A percentile compares a stretch with the other conserved stretches of the same genome.
Conservation (phyloP, 2,329 filamentous ascomycete species). For the Calonectria hawksworthii region DNA sequence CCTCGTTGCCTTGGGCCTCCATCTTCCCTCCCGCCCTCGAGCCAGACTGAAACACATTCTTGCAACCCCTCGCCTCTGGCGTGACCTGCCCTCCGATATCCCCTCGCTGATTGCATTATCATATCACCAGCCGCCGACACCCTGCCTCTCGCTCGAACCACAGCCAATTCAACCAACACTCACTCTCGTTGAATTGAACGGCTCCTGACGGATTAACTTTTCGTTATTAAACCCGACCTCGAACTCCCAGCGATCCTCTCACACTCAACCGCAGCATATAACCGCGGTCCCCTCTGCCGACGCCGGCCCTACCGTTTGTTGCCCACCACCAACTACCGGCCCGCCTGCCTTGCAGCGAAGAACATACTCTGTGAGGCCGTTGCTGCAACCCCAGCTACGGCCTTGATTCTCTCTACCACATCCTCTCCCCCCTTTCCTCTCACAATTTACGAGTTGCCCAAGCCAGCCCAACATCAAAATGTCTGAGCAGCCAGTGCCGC, state of each 20-base stretch:
- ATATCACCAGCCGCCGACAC: constrained; percentile 23
- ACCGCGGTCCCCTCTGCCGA: neutral
- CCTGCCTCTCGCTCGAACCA: constrained; percentile 30
- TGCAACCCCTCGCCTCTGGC: constrained; percentile 1
- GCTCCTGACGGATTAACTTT: neutral
- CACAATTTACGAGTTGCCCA: constrained; percentile 23
- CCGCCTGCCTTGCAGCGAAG: neutral
- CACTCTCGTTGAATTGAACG: constrained; percentile 3
- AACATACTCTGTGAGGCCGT: constrained; percentile 14
- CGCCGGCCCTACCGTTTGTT: constrained; percentile 8
- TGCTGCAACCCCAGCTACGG: constrained; percentile 20
- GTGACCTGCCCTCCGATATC: constrained; percentile 21
- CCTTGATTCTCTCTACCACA: constrained; percentile 15
- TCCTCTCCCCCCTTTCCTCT: neutral
- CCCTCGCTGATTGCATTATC: constrained; percentile 31
- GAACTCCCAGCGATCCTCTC: neutral
- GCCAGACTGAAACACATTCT: constrained; percentile 15
- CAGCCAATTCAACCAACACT: neutral
- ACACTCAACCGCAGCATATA: neutral
- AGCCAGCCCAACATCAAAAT: constrained; percentile 36
- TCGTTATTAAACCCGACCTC: neutral
- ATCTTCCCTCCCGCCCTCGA: neutral
- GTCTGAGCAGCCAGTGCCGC: constrained; percentile 43
- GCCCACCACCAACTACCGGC: constrained; percentile 1
- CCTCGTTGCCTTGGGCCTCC: constrained; percentile 7